These are phyloP conservation scores for Kwoniella mangroviensis DNA, from an alignment of 768 basidiomycete genomes.

Conservation along the genomic window DNA sequence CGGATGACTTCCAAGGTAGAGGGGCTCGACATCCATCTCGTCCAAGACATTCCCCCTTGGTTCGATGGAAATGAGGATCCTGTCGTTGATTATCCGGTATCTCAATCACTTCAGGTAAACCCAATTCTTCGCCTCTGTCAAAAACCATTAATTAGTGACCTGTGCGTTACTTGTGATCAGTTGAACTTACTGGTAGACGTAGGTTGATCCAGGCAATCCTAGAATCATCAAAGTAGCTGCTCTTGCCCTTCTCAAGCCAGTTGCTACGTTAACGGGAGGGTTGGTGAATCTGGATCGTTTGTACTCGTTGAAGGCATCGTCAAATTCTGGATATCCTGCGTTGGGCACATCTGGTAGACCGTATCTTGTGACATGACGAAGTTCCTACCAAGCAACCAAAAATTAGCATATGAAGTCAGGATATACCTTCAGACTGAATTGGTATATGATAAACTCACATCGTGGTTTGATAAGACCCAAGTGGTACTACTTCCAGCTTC, in stretches of 20 bases:
- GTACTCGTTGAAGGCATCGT: conserved; percentile 16
- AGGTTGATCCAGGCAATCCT: conserved; percentile 47
- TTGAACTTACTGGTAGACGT: conserved; percentile 47
- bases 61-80: conserved; percentile 48
- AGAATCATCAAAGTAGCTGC: conserved; percentile 48
- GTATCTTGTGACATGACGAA: conserved; percentile 48
- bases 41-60: conserved; percentile 40
- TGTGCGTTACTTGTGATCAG: background rate
- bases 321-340: conserved; percentile 14
- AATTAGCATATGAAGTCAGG: background rate
- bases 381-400: conserved; percentile 21
- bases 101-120: conserved; percentile 47
- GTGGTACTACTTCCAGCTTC: conserved; percentile 35
- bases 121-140: conserved; percentile 47
- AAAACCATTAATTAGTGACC: background rate
- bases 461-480: conserved; percentile 43
- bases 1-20: conserved; percentile 34
- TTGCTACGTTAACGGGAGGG: conserved; percentile 30
- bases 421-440: background rate
- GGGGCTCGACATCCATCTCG: conserved; percentile 52
- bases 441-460: background rate
- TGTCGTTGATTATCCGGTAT: conserved; percentile 37
- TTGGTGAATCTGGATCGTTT: conserved; percentile 15
- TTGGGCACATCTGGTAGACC: conserved; percentile 34
- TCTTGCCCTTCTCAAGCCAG: conserved; percentile 36